phyloP scores from a whole-genome alignment of 2,329 filamentous ascomycete genomes.

The Aspergillus neoniger region DNA sequence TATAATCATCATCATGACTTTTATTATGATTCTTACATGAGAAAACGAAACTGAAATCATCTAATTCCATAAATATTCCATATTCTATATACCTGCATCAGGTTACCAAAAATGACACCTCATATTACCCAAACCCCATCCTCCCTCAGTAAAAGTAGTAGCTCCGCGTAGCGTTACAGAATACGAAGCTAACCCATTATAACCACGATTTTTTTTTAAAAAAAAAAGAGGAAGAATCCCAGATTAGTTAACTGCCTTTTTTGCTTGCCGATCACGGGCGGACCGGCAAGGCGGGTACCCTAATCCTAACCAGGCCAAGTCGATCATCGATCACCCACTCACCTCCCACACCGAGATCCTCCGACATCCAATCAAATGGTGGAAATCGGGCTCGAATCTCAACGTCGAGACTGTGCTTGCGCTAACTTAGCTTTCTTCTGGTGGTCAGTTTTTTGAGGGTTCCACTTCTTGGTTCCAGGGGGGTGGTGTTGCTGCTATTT shows the following conservation, averaged over 20 bases:
- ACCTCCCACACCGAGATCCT: conserved; percentile 19
- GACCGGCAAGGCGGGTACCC: conserved; percentile 26
- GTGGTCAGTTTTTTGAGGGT: not conserved
- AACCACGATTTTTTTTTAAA: not conserved
- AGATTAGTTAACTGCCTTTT: not conserved
- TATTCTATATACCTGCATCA: no score
- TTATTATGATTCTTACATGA: no score
- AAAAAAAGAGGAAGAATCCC: not conserved
- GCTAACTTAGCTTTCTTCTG: not conserved
- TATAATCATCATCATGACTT: no score
- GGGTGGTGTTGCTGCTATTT: not conserved
- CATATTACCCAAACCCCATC: no score
- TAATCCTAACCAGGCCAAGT: conserved; percentile 13
- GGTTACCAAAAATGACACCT: no score
- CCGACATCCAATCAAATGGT: conserved; percentile 19
- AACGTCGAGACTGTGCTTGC: conserved; percentile 11
- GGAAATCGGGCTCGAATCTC: conserved; percentile 12
- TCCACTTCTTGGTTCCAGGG: conserved; percentile 8
- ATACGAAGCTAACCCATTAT: not conserved
- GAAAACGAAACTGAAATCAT: no score
- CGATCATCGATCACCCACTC: conserved; percentile 9
- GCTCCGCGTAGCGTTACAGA: not conserved
- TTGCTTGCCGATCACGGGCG: conserved; percentile 22
- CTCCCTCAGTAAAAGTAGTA: no score
- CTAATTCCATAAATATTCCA: no score